These are phyloP conservation scores for Lactarius psammicola DNA, from an alignment of 768 basidiomycete species.

Conservation along the genomic window DNA sequence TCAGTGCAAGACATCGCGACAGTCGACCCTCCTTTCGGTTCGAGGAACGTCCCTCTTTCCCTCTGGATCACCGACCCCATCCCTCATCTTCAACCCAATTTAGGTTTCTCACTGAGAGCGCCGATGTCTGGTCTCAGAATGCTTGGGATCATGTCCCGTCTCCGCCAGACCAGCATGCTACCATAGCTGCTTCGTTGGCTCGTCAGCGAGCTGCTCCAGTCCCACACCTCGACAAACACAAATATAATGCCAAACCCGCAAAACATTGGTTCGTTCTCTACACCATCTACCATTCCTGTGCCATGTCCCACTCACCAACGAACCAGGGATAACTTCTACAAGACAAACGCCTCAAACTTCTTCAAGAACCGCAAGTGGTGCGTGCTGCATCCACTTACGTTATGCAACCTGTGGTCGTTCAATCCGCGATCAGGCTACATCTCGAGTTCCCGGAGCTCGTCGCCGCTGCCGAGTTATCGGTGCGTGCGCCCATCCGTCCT, in stretches of 20 bases:
- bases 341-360: slow-evolving; percentile 80
- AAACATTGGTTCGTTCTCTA: slow-evolving; percentile 58
- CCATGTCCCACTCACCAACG: slow-evolving; percentile 18
- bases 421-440: slow-evolving; percentile 57
- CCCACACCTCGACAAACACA: slow-evolving; percentile 62
- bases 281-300: neutral
- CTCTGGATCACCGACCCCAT: slow-evolving; percentile 1
- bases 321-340: slow-evolving; percentile 90
- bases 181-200: slow-evolving; percentile 64
- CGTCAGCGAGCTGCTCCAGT: slow-evolving; percentile 76
- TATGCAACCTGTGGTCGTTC: neutral
- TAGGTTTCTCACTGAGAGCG: slow-evolving; percentile 67
- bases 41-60: slow-evolving; percentile 46
- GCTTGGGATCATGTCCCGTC: slow-evolving; percentile 92
- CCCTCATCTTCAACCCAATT: slow-evolving; percentile 7
- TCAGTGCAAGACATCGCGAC: slow-evolving; percentile 61
- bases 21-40: slow-evolving; percentile 67
- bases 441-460: slow-evolving; percentile 94
- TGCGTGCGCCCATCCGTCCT: slow-evolving; percentile 4
- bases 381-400: slow-evolving; percentile 11
- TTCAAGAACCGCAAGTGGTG: slow-evolving; percentile 94
- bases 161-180: slow-evolving; percentile 75
- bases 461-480: slow-evolving; percentile 50
- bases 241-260: slow-evolving; percentile 71
- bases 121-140: slow-evolving; percentile 82